phyloP scores from a whole-genome alignment of 805 yeast genomes.

The Myxozyma sirexii region DNA sequence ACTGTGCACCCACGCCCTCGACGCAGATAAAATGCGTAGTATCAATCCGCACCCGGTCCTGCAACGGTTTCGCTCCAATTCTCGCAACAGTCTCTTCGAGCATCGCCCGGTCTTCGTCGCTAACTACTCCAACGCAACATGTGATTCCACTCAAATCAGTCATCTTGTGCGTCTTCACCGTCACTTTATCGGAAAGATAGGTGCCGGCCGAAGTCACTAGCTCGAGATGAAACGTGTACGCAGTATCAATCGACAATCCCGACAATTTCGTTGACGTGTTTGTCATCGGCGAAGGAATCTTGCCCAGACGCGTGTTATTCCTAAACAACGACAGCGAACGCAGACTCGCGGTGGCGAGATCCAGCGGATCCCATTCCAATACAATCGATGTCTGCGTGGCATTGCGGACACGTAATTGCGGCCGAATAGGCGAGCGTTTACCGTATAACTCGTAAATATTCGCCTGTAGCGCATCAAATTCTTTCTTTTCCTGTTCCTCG shows the following conservation, averaged over 20 bases:
- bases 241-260: conserved; percentile 85
- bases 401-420: conserved; percentile 69
- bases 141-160: conserved; percentile 92
- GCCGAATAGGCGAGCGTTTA: conserved; percentile 66
- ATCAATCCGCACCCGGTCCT: conserved; percentile 73
- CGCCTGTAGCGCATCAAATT: conserved; percentile 69
- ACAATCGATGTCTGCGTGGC: conserved; percentile 94
- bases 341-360: conserved; percentile 78
- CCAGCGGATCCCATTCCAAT: conserved; percentile 87
- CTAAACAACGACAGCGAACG: conserved; percentile 77
- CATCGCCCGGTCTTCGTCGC: conserved; percentile 57
- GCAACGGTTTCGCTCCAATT: conserved; percentile 85
- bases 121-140: conserved; percentile 75
- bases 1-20: conserved; percentile 69
- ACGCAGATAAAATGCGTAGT: conserved; percentile 93
- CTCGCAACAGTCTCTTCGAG: conserved; percentile 61
- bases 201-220: conserved; percentile 91
- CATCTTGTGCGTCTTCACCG: conserved; percentile 89
- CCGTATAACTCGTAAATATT: conserved; percentile 76
- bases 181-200: conserved; percentile 65
- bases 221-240: conserved; percentile 75
- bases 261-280: conserved; percentile 84
- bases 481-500: conserved; percentile 60
- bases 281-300: conserved; percentile 78
- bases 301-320: conserved; percentile 67